These are phyloP conservation scores for Chlamydomonas asymmetrica DNA, from an alignment of 139 green algal species.

Conservation along the genomic window DNA sequence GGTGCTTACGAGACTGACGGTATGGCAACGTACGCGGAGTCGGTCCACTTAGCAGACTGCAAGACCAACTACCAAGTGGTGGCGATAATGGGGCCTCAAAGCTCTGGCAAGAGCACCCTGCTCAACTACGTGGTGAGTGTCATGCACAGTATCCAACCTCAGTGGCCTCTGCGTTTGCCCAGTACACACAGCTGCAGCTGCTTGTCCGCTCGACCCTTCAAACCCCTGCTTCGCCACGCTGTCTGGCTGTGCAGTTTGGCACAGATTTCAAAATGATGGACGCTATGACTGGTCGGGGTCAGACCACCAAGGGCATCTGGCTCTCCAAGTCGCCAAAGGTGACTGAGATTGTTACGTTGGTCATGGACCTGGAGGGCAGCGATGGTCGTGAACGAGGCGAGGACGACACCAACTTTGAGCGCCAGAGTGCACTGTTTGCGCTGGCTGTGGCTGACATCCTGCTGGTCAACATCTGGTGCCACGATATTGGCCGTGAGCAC, in stretches of 20 bases:
- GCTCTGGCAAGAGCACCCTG: constrained; percentile 90
- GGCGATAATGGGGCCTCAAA: constrained; percentile 97
- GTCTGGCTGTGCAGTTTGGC: constrained; percentile 74
- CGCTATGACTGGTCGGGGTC: constrained; percentile 76
- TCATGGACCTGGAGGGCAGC: constrained; percentile 95
- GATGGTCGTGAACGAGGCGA: constrained; percentile 90
- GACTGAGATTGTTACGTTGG: constrained; percentile 66
- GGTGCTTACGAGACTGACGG: no score
- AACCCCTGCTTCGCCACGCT: not conserved
- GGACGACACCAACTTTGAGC: constrained; percentile 98
- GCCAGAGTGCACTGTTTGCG: constrained; percentile 95
- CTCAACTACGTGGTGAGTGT: constrained; percentile 82
- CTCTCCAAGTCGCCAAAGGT: constrained; percentile 73
- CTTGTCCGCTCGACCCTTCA: not conserved
- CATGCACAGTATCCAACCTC: no score
- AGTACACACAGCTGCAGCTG: no score
- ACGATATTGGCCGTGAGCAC: constrained; percentile 96
- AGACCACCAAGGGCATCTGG: constrained; percentile 94
- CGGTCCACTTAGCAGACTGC: constrained; percentile 42
- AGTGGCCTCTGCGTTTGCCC: no score
- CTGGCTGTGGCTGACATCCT: constrained; percentile 92
- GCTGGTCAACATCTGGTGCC: constrained; percentile 98
- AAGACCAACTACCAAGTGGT: constrained; percentile 84
- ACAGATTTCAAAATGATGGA: constrained; percentile 97
- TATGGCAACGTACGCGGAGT: no score